phyloP scores from a whole-genome alignment of 768 basidiomycete genomes.

The Lactarius evosmus region DNA sequence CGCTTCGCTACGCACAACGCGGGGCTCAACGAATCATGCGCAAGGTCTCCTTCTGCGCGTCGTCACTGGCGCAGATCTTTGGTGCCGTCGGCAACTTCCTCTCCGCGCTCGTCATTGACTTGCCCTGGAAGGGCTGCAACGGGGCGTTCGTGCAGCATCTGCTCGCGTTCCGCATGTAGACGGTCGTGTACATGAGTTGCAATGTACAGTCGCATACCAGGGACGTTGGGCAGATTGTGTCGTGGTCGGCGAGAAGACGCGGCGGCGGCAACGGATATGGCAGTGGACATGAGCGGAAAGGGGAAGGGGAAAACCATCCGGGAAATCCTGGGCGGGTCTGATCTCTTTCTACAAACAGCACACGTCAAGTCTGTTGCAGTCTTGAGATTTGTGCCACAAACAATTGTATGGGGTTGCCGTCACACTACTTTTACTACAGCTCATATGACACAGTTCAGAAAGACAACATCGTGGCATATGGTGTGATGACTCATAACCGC shows the following conservation, averaged over 20 bases:
- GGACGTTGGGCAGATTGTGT: constrained; percentile 73
- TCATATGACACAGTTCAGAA: neutral
- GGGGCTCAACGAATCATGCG: constrained; percentile 53
- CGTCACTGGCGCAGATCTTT: too few relatives aligned
- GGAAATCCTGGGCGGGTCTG: constrained; percentile 84
- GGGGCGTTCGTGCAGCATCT: constrained; percentile 74
- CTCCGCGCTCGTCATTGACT: constrained; percentile 76
- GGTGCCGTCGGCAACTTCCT: constrained; percentile 62
- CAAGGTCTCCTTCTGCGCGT: too few relatives aligned
- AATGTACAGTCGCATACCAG: constrained; percentile 93
- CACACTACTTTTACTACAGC: too few relatives aligned
- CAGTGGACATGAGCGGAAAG: constrained; percentile 35
- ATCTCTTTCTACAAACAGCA: constrained; percentile 89
- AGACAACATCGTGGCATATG: constrained; percentile 31
- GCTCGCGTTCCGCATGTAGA: constrained; percentile 58
- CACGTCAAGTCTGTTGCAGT: constrained; percentile 41
- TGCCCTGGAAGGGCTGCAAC: constrained; percentile 93
- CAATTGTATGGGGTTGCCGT: too few relatives aligned
- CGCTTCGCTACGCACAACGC: constrained; percentile 67
- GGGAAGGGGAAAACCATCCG: constrained; percentile 56
- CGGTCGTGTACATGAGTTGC: constrained; percentile 89
- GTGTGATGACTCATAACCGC: constrained; percentile 40
- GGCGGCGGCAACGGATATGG: neutral
- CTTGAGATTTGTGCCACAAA: constrained; percentile 43
- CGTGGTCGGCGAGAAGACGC: constrained; percentile 40